Evolutionary conservation across 2,329 filamentous ascomycete genomes (phyloP), one percentile per base, ranked within the genome.

Genomic region (Fusarium nanum): DNA sequence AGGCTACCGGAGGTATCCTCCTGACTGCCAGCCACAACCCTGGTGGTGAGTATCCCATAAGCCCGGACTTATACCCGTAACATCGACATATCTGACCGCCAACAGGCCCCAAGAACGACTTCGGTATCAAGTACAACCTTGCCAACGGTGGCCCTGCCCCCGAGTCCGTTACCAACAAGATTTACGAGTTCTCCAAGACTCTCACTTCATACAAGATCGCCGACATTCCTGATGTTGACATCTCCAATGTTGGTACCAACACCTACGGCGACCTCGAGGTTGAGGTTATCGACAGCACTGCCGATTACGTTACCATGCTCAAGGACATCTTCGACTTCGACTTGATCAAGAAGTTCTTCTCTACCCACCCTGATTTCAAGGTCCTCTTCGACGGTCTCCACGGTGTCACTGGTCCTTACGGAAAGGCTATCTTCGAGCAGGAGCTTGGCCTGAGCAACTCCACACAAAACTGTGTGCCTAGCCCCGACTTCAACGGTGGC

Each of bases 101-200:
- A 5, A 45, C 75, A 97, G 93, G 94, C 54, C 96, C 96, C 68
- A 92, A 89, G 75, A 92, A 96, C 80, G 96, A 99, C 83, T 99
- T 99, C 77, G 96, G 96, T 76, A 99, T 99, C 90, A 99, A 99
- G 86, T 99, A 99, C 89, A 99, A 99, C 87, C 87, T 99, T 64
- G 87, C 93, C 81, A 98, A 99, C 78, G 96, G 96, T 76, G 96
- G 94, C 60, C 96, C 96, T 45, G 96, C 96, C 60, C 96, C 96
- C 63, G 96, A 99, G 83, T 91, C 92, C 57, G 93, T 99, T 73
- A 99, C 96, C 74, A 97, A 99, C 89, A 97, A 97, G 86, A 98
- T 99, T 81, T 98, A 89, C 84, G 93, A 95, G 76, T 89, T 91
- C 67, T 95, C 95, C 75, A 98, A 98, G 87, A 90, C 87, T 70